Base-by-base conservation (phyloP, 345 rosid species). In the Eucalyptus pauciflora region DNA sequence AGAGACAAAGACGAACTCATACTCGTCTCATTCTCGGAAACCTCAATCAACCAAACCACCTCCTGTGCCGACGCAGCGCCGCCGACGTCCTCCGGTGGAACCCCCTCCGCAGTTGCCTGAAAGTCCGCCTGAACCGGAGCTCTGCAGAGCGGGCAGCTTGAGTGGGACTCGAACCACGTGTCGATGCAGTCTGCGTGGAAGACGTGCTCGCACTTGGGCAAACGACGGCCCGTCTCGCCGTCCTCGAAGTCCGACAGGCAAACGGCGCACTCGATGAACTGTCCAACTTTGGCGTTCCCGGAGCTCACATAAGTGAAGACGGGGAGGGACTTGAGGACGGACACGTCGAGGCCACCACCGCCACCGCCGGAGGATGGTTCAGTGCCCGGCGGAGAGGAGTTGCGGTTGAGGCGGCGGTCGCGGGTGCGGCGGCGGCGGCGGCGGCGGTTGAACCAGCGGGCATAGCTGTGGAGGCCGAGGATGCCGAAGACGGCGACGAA, bases 121-220 rank as follows among this genome's bases (percentile, higher is more conserved):
- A 15, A 81, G 87, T 45, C 85, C 86, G 86, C 52, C 88, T 92
- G 94, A 37, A 96, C 96, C 62, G 98, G 95, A 20, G 94, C 93
- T 85, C 99, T 94, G 88, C 99, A 97, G 83, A 96, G 92, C 10
- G 99, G 99, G 88, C 99, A 97, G 37, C 92, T 96, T 29, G 96
- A 93, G 88, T 95, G 96, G 22, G 96, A 93, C 48, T 90, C 91
- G 88, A 97, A 96, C 99, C 99, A 97, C 94, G 93, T 92, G 80
- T 96, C 99, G 88, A 96, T 96, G 89, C 99, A 97, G 20, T 93
- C 98, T 5, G 92, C 94, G 85, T 97, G 99, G 88, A 97, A 97
- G 54, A 91, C 88, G 87, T 97, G 99, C 25, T 92, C 92, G 86
- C 99, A 97, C 50, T 90, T 90, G 12, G 98, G 98, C 87, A 97